Base-by-base conservation (phyloP, 2,329 filamentous ascomycete species). In the Tothia fuscella region DNA sequence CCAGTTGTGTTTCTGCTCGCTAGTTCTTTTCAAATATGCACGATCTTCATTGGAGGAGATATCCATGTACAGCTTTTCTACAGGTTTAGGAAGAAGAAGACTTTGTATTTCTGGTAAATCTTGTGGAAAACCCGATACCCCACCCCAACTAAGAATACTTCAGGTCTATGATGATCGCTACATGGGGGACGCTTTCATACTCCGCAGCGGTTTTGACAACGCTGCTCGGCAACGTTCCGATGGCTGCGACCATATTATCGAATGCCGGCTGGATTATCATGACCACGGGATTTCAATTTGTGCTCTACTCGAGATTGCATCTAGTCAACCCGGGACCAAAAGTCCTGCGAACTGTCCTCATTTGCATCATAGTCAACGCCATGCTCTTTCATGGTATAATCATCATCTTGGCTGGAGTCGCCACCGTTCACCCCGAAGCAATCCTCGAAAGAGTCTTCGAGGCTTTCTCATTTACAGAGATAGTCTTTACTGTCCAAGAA, bases 271-370 rank as follows among this genome's bases (percentile, higher is more conserved):
- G 37, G 37, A 16, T 40, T 5, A 16, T 13, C 4, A 40, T 40
- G 37, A 26, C 25, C 12, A 33, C 37, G 10, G 37, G 37, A 10
- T 40, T 40, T 17, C 9, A 22, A n/a, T 40, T 50, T 19, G 48
- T 50, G n/a, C 46, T 50, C 26, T 50, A 49, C 36, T 50, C 49
- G 17, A 38, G 49, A n/a, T 41, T 51, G 14, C 48, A 50, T 42
- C 41, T 51, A 10, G 38, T 49, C 28, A 41, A 48, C 10, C 45
- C 40, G 9, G 33, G 43, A 28, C 24, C 29, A 10, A 26, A 32
- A 19, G 32, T 47, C 12, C 46, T 50, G 24, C 46, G 48, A 37
- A 36, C 34, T 5, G 45, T 50, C n/a, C 41, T 50, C 20, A 32
- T 29, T 7, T 46, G 47, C 44, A 50, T 51, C 39, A 46, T 50